Evolutionary conservation across 805 yeast genomes (phyloP).

Genomic region (Wickerhamiella australiensis): DNA sequence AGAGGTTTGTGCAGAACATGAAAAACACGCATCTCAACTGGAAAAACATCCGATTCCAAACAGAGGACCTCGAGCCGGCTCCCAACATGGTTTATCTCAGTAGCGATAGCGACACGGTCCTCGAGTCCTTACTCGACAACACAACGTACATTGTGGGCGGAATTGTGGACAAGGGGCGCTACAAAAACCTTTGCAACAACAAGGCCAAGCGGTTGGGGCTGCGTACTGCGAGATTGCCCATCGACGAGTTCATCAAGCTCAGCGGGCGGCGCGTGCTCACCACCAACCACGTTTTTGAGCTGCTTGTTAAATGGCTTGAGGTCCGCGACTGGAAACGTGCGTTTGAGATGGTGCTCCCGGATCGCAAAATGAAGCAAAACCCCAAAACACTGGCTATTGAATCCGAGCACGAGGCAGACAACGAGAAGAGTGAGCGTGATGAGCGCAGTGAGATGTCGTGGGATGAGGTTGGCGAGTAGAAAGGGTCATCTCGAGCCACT

Average conservation of each 20-base stretch:
- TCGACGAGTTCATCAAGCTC: constrained; percentile 67
- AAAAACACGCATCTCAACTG: constrained; percentile 48
- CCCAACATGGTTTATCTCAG: constrained; percentile 50
- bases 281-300: constrained; percentile 88
- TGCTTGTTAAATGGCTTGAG: constrained; percentile 71
- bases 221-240: constrained; percentile 68
- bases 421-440: neutral
- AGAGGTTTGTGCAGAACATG: constrained; percentile 55
- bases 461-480: too few relatives aligned
- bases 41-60: constrained; percentile 47
- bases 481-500: too few relatives aligned
- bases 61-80: constrained; percentile 30
- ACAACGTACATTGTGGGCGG: constrained; percentile 86
- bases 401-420: neutral
- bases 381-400: neutral
- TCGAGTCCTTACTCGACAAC: constrained; percentile 53
- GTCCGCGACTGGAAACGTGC: constrained; percentile 72
- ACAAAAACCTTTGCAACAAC: constrained; percentile 63
- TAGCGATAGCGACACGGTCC: constrained; percentile 69
- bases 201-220: constrained; percentile 70
- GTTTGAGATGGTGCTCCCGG: constrained; percentile 77
- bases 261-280: constrained; percentile 84
- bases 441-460: too few relatives aligned
- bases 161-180: constrained; percentile 88
- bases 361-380: constrained; percentile 41